Conservation (phyloP, 164 flowering plant species). For the Nymphaea thermarum region DNA sequence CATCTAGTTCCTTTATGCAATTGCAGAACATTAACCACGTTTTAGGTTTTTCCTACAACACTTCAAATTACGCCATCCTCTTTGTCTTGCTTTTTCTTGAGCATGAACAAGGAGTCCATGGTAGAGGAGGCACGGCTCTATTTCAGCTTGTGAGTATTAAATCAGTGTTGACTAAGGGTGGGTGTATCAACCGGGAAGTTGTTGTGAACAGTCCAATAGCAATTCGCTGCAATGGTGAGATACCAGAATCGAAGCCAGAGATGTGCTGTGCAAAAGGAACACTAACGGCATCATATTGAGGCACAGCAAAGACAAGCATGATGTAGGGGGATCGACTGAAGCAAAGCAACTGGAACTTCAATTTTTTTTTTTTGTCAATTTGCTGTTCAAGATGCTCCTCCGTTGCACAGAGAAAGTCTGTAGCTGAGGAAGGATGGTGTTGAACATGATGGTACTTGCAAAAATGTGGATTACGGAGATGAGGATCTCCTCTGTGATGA, state of each 20-base stretch:
- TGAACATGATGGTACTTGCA: constrained; percentile 69
- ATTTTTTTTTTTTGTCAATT: constrained; percentile 18
- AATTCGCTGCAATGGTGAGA: constrained; percentile 48
- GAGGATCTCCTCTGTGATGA: constrained; percentile 40
- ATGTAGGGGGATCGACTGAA: constrained; percentile 59
- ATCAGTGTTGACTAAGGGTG: too few species aligned
- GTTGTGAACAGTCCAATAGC: constrained; percentile 55
- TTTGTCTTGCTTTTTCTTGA: too few species aligned
- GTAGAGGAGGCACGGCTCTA: too few species aligned
- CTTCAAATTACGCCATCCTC: too few species aligned
- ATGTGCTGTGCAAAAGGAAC: constrained; percentile 46
- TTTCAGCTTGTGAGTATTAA: too few species aligned
- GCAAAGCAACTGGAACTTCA: constrained; percentile 69
- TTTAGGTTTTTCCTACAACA: too few species aligned
- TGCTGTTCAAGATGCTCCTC: constrained; percentile 48
- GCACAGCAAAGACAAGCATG: constrained; percentile 51
- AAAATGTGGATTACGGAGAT: constrained; percentile 54
- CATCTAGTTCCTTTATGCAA: too few species aligned
- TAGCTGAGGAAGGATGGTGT: constrained; percentile 68
- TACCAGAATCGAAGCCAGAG: constrained; percentile 47
- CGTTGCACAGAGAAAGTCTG: constrained; percentile 84
- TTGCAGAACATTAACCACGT: too few species aligned
- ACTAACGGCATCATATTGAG: constrained; percentile 45
- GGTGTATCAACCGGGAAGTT: constrained; percentile 15
- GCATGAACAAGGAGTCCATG: too few species aligned